phyloP scores from a whole-genome alignment of 2,329 filamentous ascomycete species.

The Macrophomina tecta region DNA sequence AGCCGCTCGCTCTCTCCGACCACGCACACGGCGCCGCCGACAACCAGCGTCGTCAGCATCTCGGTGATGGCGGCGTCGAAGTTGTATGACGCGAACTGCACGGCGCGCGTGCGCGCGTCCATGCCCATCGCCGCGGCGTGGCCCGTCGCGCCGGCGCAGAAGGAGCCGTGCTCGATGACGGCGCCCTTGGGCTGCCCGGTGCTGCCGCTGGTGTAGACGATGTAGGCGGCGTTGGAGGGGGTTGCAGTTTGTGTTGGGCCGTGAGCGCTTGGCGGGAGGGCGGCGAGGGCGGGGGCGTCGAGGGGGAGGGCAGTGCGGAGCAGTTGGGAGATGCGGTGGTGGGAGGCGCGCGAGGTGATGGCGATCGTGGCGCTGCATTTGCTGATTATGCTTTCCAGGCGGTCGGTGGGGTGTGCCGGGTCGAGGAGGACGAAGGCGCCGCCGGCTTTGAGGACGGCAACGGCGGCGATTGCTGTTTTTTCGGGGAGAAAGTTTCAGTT shows the following conservation, averaged over 20 bases:
- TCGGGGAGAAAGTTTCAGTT: no score
- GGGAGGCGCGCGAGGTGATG: background rate
- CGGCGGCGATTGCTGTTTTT: slow-evolving; percentile 71
- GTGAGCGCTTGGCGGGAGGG: slow-evolving; percentile 29
- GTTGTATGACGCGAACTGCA: slow-evolving; percentile 38
- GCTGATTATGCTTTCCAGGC: slow-evolving; percentile 68
- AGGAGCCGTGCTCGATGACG: slow-evolving; percentile 66
- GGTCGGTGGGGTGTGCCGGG: slow-evolving; percentile 54
- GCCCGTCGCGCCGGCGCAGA: slow-evolving; percentile 41
- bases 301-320: background rate
- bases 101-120: slow-evolving; percentile 40
- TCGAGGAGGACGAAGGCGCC: slow-evolving; percentile 79
- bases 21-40: slow-evolving; percentile 44
- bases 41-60: slow-evolving; percentile 41
- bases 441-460: slow-evolving; percentile 76
- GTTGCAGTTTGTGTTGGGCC: slow-evolving; percentile 26
- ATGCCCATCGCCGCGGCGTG: slow-evolving; percentile 3
- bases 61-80: slow-evolving; percentile 44
- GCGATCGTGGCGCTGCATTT: slow-evolving; percentile 49
- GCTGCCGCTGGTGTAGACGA: slow-evolving; percentile 83
- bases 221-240: slow-evolving; percentile 66
- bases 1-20: slow-evolving; percentile 43
- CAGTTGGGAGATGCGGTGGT: slow-evolving; percentile 2
- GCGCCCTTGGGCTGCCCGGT: slow-evolving; percentile 83
- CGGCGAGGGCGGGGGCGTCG: slow-evolving; percentile 37